phyloP scores from a whole-genome alignment of 495 filamentous ascomycete species.

The Penicillium nucicola region DNA sequence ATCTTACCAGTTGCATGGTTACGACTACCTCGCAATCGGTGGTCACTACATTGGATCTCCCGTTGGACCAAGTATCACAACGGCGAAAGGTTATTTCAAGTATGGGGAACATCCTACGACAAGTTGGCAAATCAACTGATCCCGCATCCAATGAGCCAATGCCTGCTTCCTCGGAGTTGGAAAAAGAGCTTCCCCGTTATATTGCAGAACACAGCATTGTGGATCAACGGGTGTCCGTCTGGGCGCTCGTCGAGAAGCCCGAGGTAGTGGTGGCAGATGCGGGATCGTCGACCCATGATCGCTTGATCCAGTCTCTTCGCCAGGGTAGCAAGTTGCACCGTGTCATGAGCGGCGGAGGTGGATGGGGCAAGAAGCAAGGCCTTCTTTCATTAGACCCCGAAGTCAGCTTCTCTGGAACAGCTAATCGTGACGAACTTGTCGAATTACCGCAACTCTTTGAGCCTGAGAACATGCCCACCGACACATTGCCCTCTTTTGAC shows the following conservation, averaged over 20 bases:
- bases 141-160: slow-evolving; percentile 37
- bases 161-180: slow-evolving; percentile 76
- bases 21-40: slow-evolving; percentile 12
- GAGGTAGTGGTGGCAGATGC: slow-evolving; percentile 12
- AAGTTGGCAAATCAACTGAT: slow-evolving; percentile 50
- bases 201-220: slow-evolving; percentile 47
- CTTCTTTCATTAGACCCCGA: slow-evolving; percentile 80
- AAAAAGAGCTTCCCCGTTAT: slow-evolving; percentile 58
- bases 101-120: slow-evolving; percentile 81
- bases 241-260: slow-evolving; percentile 63
- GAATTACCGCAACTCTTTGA: slow-evolving; percentile 23
- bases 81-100: slow-evolving; percentile 61
- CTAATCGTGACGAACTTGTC: slow-evolving; percentile 7
- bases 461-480: slow-evolving; percentile 6
- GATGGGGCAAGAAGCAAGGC: slow-evolving; percentile 85
- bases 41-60: slow-evolving; percentile 36
- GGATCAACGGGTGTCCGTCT: slow-evolving; percentile 58
- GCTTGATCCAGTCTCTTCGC: slow-evolving; percentile 20
- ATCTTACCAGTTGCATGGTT: slow-evolving; percentile 32
- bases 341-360: slow-evolving; percentile 83
- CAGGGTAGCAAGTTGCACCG: slow-evolving; percentile 57
- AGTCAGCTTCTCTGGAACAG: slow-evolving; percentile 31
- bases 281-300: slow-evolving; percentile 18
- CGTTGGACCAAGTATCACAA: slow-evolving; percentile 62
- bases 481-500: slow-evolving; percentile 19